Evolutionary conservation across 331 rosid species (phyloP).

Genomic region (Malus hybrid): DNA sequence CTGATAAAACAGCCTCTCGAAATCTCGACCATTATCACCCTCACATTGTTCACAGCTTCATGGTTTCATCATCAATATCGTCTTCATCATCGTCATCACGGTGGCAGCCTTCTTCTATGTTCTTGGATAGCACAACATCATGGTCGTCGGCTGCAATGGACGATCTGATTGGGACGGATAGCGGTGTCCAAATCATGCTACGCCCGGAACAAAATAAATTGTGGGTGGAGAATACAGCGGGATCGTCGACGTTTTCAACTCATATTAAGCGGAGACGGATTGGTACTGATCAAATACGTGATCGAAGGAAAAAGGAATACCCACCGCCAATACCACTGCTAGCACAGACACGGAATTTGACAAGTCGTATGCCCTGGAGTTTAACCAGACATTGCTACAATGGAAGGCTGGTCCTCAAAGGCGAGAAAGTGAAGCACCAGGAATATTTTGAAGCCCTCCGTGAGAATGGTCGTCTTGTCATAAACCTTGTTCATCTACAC

Average conservation of each 20-base stretch:
- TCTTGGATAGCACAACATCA: background rate
- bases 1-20: background rate
- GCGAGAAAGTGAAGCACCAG: conserved; percentile 20
- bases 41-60: conserved; percentile 18
- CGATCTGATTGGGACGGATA: conserved; percentile 70
- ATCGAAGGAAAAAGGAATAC: background rate
- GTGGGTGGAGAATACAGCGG: background rate
- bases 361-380: conserved; percentile 32
- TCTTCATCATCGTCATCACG: background rate
- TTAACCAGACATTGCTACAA: conserved; percentile 25
- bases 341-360: conserved; percentile 16
- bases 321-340: conserved; percentile 47
- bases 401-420: conserved; percentile 35
- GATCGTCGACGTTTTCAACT: background rate
- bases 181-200: conserved; percentile 35
- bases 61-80: background rate
- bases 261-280: background rate
- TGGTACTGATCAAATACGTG: no score
- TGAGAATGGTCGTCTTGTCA: conserved; percentile 40
- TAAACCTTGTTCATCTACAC: conserved; percentile 22
- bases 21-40: background rate
- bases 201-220: background rate
- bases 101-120: background rate
- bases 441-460: conserved; percentile 31
- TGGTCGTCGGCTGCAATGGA: conserved; percentile 15